phyloP scores from a whole-genome alignment of 2,329 filamentous ascomycete species.

The Elsinoe perseae region DNA sequence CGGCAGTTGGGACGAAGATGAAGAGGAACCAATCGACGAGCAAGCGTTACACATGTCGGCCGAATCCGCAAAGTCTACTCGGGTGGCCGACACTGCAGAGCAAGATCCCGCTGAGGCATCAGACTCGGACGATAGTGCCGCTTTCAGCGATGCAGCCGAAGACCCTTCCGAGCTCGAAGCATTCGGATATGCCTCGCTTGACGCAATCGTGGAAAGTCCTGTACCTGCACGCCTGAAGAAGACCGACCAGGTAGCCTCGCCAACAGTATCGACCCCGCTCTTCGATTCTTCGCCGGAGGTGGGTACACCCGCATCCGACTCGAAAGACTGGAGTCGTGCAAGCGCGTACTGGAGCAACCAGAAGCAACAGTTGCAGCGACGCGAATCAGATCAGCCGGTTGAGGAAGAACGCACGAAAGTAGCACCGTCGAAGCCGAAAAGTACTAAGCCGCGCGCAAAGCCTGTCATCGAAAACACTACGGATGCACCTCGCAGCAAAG shows the following conservation, averaged over 20 bases:
- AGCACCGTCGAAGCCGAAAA: conserved; percentile 25
- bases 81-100: no score
- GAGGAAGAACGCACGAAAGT: conserved; percentile 21
- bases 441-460: conserved; percentile 34
- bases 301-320: conserved; percentile 24
- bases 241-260: conserved; percentile 21
- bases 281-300: conserved; percentile 15
- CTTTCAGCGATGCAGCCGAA: conserved; percentile 73
- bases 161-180: conserved; percentile 58
- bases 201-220: conserved; percentile 62
- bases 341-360: conserved; percentile 63
- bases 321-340: conserved; percentile 52
- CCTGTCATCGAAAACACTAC: conserved; percentile 1
- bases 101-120: conserved; percentile 18
- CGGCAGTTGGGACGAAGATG: conserved; percentile 17
- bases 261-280: not conserved
- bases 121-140: conserved; percentile 43
- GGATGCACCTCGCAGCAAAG: not conserved
- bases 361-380: conserved; percentile 55
- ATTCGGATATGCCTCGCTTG: conserved; percentile 62
- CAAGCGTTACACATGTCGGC: no score
- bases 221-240: conserved; percentile 26
- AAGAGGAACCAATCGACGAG: conserved; percentile 14
- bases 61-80: no score
- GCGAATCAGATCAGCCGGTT: conserved; percentile 40